A percentile compares a stretch with the other conserved stretches of the same genome.
Evolutionary conservation across 257 asterid genomes (phyloP).

Genomic region (Orobanche coerulescens): DNA sequence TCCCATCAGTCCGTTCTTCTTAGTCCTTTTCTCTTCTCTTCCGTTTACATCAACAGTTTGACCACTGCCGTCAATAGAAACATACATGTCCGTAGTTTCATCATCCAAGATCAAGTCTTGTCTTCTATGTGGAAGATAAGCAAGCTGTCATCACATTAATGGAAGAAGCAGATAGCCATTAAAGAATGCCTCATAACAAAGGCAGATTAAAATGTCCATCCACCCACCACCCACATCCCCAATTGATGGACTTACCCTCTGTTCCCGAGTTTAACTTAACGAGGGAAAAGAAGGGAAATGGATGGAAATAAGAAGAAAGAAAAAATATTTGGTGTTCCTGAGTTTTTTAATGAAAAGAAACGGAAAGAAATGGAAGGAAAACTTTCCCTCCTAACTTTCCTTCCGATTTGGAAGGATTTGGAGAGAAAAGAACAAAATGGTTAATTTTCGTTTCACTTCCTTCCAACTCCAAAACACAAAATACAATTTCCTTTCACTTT

Average conservation of each 20-base stretch:
- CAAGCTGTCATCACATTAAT: constrained; percentile 61
- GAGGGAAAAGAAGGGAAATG: no score
- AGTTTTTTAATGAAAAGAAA: no score
- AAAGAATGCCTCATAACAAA: not conserved
- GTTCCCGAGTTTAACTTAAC: no score
- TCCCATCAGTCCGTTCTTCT: constrained; percentile 82
- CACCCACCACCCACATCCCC: constrained; percentile 16
- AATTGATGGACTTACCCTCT: constrained; percentile 13
- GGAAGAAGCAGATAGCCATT: constrained; percentile 19
- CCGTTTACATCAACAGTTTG: constrained; percentile 53
- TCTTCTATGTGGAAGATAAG: constrained; percentile 97
- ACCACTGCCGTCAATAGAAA: constrained; percentile 57
- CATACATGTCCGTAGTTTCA: constrained; percentile 57
- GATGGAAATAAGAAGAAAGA: no score
- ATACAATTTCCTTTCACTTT: no score
- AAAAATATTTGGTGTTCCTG: no score
- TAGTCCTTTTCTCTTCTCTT: constrained; percentile 73
- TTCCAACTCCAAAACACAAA: no score
- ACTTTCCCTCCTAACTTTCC: no score
- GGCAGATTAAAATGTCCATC: constrained; percentile 7
- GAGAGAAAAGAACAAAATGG: no score
- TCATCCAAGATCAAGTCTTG: constrained; percentile 85
- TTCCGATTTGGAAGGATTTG: no score
- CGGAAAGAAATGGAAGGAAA: no score
- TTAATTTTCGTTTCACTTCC: no score